phyloP scores from a whole-genome alignment of 129 eudicot genomes.

The Pittosporum tobira region DNA sequence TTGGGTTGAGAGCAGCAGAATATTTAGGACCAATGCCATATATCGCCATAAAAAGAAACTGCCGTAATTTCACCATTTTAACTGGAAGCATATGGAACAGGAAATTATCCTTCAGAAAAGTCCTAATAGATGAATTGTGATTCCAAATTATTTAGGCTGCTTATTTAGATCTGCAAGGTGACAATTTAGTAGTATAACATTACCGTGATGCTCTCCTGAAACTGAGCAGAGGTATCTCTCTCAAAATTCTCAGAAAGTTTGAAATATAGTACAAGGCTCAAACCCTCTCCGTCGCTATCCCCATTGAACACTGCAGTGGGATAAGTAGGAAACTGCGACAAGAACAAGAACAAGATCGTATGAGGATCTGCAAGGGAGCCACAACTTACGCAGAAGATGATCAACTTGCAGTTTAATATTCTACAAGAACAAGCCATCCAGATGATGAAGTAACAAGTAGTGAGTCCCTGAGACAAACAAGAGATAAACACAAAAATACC shows the following conservation, averaged over 20 bases:
- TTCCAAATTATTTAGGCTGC: neutral
- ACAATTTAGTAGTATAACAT: neutral
- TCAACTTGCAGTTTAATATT: too few species aligned
- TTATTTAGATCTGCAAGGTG: neutral
- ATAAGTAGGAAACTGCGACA: constrained; percentile 75
- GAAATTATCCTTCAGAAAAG: neutral
- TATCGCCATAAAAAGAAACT: neutral
- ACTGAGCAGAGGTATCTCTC: constrained; percentile 47
- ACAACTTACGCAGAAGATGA: too few species aligned
- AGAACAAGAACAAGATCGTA: constrained; percentile 3
- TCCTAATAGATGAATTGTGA: neutral
- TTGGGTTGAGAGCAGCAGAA: too few species aligned
- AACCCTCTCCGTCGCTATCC: constrained; percentile 84
- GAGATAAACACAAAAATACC: constrained; percentile 23
- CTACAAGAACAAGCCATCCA: neutral
- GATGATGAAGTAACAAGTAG: neutral
- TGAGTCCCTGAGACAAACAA: neutral
- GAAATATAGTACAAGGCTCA: constrained; percentile 83
- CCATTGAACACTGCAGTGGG: constrained; percentile 71
- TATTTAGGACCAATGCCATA: neutral
- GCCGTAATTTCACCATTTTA: neutral
- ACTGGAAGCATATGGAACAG: neutral
- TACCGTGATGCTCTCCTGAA: constrained; percentile 78
- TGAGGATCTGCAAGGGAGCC: too few species aligned
- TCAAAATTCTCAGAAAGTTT: constrained; percentile 60